Evolutionary conservation across 306 rosid species (phyloP).

Genomic region (Geum urbanum): DNA sequence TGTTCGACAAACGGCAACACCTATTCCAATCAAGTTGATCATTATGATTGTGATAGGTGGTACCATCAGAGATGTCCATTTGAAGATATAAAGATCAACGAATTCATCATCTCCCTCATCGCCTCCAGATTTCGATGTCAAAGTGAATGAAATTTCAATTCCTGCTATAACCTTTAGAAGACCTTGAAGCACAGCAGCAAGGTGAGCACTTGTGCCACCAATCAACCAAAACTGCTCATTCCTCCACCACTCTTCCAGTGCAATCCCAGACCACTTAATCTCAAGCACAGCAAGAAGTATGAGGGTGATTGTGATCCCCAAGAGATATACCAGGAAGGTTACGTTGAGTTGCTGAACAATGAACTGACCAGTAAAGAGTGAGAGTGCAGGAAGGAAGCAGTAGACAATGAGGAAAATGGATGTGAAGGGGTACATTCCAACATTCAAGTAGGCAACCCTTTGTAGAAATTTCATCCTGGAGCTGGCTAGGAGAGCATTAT

Average conservation of each 20-base stretch:
- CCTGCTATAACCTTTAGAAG: constrained; percentile 68
- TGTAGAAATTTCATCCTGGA: constrained; percentile 56
- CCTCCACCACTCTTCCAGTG: constrained; percentile 78
- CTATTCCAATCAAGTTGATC: constrained; percentile 56
- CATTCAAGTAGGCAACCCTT: constrained; percentile 67
- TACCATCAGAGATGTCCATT: constrained; percentile 65
- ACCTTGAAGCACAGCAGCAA: constrained; percentile 75
- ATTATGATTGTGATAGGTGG: constrained; percentile 70
- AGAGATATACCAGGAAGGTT: constrained; percentile 55
- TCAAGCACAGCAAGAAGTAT: constrained; percentile 60
- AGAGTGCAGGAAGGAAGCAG: constrained; percentile 79
- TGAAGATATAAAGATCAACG: constrained; percentile 53
- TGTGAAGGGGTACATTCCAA: constrained; percentile 77
- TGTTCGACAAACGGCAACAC: constrained; percentile 48
- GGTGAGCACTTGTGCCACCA: constrained; percentile 85
- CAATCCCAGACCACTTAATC: constrained; percentile 75
- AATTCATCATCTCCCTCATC: constrained; percentile 60
- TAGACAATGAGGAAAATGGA: constrained; percentile 69
- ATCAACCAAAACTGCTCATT: constrained; percentile 82
- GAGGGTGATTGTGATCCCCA: constrained; percentile 64
- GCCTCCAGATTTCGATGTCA: constrained; percentile 61
- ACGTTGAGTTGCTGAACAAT: constrained; percentile 57
- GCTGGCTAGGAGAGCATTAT: constrained; percentile 63
- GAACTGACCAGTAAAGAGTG: constrained; percentile 64
- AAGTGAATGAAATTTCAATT: constrained; percentile 69